Conservation (phyloP, 305 asterid genomes). For the Stenogyne calaminthoides region DNA sequence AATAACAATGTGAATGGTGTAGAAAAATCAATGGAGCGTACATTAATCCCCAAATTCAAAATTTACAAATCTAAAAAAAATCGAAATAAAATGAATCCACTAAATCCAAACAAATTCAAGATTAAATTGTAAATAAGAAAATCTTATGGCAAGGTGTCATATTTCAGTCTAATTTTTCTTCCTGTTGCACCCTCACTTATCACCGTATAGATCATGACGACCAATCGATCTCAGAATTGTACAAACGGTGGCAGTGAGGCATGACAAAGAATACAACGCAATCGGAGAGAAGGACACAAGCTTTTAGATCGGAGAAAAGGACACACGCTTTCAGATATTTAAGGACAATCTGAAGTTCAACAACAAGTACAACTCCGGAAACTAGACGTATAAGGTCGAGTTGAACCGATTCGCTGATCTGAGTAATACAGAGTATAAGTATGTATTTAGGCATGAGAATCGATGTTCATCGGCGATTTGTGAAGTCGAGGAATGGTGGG, state of each 20-base stretch:
- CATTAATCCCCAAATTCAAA: too few species aligned
- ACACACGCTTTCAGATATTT: constrained; percentile 57
- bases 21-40: too few species aligned
- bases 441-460: constrained; percentile 57
- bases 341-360: constrained; percentile 68
- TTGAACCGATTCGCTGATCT: constrained; percentile 77
- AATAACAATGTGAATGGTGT: too few species aligned
- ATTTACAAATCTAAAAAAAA: too few species aligned
- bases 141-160: too few species aligned
- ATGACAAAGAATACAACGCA: constrained; percentile 62
- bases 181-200: too few species aligned
- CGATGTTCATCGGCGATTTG: constrained; percentile 54
- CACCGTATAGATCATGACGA: constrained; percentile 33
- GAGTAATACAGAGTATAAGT: constrained; percentile 62
- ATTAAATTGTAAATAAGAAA: too few species aligned
- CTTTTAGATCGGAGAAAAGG: too few species aligned
- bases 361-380: constrained; percentile 54
- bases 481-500: constrained; percentile 51
- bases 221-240: constrained; percentile 45
- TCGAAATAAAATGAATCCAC: too few species aligned
- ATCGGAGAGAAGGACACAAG: constrained; percentile 69
- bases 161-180: too few species aligned
- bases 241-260: constrained; percentile 62
- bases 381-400: constrained; percentile 64
- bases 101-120: too few species aligned